These are phyloP conservation scores for Abrus pulchellus DNA, from an alignment of 306 rosid species.

Conservation along the genomic window DNA sequence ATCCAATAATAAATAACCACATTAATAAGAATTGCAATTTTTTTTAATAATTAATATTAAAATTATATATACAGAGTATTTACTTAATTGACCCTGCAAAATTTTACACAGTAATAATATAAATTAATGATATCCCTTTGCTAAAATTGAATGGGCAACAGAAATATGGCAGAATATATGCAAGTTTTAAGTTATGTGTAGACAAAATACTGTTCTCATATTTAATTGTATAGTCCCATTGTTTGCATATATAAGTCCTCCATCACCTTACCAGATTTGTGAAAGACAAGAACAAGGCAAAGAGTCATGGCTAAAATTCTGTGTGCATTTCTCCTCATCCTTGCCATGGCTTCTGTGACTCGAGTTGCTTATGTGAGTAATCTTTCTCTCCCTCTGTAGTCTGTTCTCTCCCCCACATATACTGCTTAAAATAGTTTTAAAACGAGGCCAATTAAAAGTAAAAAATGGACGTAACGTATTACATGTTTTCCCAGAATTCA, in stretches of 20 bases:
- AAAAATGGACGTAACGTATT: not conserved
- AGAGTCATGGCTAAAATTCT: slow-evolving; percentile 15
- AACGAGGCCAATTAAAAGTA: not conserved
- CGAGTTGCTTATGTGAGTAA: slow-evolving; percentile 36
- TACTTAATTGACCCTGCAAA: too few relatives aligned
- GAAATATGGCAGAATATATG: not conserved
- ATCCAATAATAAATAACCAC: too few relatives aligned
- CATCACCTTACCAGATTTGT: not conserved
- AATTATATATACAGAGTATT: too few relatives aligned
- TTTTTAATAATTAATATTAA: too few relatives aligned
- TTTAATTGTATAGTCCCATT: not conserved
- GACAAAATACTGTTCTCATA: not conserved
- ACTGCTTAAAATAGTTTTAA: too few relatives aligned
- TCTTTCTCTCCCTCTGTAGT: not conserved
- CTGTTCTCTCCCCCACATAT: too few relatives aligned
- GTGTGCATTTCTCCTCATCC: slow-evolving; percentile 25
- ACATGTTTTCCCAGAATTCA: not conserved
- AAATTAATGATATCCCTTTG: too few relatives aligned
- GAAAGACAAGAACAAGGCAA: not conserved
- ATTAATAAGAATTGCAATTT: too few relatives aligned
- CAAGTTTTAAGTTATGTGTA: not conserved
- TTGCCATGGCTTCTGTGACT: slow-evolving; percentile 18
- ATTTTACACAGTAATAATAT: too few relatives aligned
- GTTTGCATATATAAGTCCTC: not conserved
- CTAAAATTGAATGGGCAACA: not conserved